Conservation (phyloP, 208 protist genomes). For the Trypanosoma congolense region DNA sequence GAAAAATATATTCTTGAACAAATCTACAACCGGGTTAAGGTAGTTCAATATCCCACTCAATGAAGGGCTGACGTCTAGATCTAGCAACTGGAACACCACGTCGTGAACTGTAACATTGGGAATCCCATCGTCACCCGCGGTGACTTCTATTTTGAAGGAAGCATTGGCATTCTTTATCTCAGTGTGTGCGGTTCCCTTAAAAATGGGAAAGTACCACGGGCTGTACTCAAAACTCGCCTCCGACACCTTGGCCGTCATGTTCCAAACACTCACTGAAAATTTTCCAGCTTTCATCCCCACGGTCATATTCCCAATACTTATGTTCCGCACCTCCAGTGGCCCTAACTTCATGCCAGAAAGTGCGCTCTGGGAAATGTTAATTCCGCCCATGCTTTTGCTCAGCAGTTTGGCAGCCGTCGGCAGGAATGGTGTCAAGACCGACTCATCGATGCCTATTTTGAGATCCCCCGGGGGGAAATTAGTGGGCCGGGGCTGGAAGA, state of each 20-base stretch:
- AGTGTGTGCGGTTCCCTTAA: neutral
- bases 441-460: neutral
- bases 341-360: neutral
- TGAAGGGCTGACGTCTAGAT: neutral
- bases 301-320: neutral
- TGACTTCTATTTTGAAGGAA: neutral
- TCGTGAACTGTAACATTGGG: neutral
- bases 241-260: neutral
- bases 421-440: neutral
- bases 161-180: neutral
- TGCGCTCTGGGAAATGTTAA: neutral
- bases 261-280: neutral
- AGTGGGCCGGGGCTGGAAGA: no score
- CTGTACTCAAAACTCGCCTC: neutral
- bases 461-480: neutral
- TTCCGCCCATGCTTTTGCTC: neutral
- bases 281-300: neutral
- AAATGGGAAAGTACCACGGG: neutral
- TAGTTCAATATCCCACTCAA: neutral
- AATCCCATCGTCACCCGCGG: neutral
- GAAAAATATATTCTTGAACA: no score
- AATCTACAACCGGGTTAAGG: neutral
- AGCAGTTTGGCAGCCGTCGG: neutral
- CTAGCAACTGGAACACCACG: neutral
- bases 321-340: neutral